These are phyloP conservation scores for Colletotrichum musae DNA, from an alignment of 2,329 filamentous ascomycete genomes.

Conservation along the genomic window DNA sequence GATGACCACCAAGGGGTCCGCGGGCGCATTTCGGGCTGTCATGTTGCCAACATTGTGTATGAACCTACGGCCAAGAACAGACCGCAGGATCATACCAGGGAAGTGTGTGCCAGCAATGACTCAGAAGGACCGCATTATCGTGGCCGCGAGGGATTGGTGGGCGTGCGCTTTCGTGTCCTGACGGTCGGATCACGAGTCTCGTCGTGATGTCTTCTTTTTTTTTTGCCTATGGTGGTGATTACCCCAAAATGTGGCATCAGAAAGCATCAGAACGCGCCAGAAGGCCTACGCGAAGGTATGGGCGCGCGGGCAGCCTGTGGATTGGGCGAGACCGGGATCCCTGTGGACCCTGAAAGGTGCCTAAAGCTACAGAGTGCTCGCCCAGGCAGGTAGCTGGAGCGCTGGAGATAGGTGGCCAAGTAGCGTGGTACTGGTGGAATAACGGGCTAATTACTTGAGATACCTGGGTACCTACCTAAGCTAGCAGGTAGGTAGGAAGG, in stretches of 20 bases:
- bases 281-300: constrained; percentile 12
- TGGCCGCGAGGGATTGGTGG: constrained; percentile 2
- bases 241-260: constrained; percentile 35
- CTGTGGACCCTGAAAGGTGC: background rate
- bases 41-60: constrained; percentile 45
- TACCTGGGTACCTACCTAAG: background rate
- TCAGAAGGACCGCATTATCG: constrained; percentile 25
- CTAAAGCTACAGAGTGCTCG: no score
- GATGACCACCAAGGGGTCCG: constrained; percentile 80
- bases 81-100: constrained; percentile 38
- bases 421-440: no score
- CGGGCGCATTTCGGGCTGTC: constrained; percentile 50
- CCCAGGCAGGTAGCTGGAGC: background rate
- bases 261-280: constrained; percentile 41
- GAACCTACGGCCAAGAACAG: constrained; percentile 30
- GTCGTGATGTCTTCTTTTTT: background rate
- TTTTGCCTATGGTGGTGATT: constrained; percentile 10
- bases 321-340: constrained; percentile 21
- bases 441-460: no score
- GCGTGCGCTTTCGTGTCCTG: constrained; percentile 21
- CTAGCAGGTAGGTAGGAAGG: background rate
- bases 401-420: background rate
- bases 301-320: constrained; percentile 28
- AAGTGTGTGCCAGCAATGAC: constrained; percentile 19
- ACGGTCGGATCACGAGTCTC: background rate